These are phyloP conservation scores for Tulasnella sp. DNA, from an alignment of 768 basidiomycete genomes.

Conservation along the genomic window DNA sequence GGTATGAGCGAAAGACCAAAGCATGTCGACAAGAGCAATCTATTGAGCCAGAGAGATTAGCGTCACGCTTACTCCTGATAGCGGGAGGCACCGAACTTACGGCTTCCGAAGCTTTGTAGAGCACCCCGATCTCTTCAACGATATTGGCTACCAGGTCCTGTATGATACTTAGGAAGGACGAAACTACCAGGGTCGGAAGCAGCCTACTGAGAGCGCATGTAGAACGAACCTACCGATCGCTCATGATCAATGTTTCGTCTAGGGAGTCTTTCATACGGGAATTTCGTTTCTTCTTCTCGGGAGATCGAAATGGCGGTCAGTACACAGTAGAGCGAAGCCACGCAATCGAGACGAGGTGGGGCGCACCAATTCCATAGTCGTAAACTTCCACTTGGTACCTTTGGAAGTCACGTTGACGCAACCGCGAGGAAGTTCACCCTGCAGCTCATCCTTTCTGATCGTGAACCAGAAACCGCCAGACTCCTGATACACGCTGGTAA, in stretches of 20 bases:
- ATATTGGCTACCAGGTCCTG: constrained; percentile 64
- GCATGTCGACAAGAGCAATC: constrained; percentile 82
- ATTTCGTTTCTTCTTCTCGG: constrained; percentile 68
- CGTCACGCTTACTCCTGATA: not conserved
- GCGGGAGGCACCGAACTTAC: constrained; percentile 29
- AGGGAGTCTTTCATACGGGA: constrained; percentile 81
- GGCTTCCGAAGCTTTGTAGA: constrained; percentile 88
- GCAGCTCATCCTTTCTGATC: constrained; percentile 55
- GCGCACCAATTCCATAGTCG: constrained; percentile 68
- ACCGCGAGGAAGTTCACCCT: constrained; percentile 47
- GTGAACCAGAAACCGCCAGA: constrained; percentile 64
- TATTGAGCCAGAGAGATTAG: constrained; percentile 23
- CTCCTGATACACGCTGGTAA: constrained; percentile 53
- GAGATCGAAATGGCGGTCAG: not conserved
- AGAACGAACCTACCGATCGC: constrained; percentile 61
- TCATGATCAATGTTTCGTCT: constrained; percentile 80
- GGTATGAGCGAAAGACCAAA: constrained; percentile 77
- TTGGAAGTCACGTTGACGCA: constrained; percentile 58
- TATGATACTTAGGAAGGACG: constrained; percentile 46
- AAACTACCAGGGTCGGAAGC: too few relatives aligned
- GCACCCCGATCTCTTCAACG: constrained; percentile 55
- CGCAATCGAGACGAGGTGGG: not conserved
- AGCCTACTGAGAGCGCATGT: too few relatives aligned
- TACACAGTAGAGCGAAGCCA: not conserved
- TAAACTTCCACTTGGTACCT: constrained; percentile 64